Conservation (phyloP, 768 basidiomycete species). For the Phanerochaete sordida region DNA sequence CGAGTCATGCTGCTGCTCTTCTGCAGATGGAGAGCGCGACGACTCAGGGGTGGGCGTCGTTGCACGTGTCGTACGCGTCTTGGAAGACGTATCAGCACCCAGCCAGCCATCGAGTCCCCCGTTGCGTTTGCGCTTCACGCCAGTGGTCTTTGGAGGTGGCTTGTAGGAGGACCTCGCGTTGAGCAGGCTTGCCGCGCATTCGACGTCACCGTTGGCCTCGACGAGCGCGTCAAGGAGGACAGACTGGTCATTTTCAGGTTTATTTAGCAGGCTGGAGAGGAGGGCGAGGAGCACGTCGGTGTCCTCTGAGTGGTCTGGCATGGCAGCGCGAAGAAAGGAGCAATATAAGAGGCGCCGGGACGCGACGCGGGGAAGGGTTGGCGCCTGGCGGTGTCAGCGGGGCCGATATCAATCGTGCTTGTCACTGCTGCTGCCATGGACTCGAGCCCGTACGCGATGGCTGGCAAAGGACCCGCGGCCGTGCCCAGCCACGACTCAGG, state of each 20-base stretch:
- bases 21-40: neutral
- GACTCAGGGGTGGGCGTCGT: conserved; percentile 7
- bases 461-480: neutral
- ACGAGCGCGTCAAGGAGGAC: conserved; percentile 58
- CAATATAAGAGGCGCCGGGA: neutral
- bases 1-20: neutral
- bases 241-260: conserved; percentile 31
- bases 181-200: conserved; percentile 44
- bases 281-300: conserved; percentile 69
- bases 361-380: neutral
- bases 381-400: neutral
- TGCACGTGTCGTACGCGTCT: neutral
- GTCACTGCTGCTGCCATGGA: too few relatives aligned
- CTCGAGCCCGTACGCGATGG: too few relatives aligned
- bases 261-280: conserved; percentile 54
- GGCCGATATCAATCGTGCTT: too few relatives aligned
- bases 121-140: conserved; percentile 49
- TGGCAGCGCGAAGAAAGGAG: neutral
- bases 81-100: conserved; percentile 7
- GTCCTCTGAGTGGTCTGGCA: conserved; percentile 30
- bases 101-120: conserved; percentile 55
- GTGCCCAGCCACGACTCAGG: neutral
- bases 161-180: conserved; percentile 16
- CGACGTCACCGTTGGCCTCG: conserved; percentile 51
- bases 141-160: neutral